Percentiles rank a stretch among this genome's conserved stretches.
phyloP scores from a whole-genome alignment of 371 early-diverging fungal genomes.

The Mucor indicus region DNA sequence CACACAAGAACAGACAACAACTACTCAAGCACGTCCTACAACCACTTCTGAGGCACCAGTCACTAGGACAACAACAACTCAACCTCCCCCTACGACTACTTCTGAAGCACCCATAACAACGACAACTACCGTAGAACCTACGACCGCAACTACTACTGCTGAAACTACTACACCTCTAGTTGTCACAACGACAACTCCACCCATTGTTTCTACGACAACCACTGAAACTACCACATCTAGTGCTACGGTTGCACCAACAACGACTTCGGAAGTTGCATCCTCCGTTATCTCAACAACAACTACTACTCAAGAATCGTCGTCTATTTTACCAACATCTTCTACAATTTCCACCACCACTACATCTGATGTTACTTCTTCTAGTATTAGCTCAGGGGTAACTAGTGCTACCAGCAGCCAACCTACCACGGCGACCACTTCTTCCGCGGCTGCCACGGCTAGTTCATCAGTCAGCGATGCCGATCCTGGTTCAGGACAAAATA shows the following conservation, averaged over 20 bases:
- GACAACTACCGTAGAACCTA: too few species aligned
- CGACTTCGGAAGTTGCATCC: too few species aligned
- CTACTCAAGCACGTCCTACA: neutral
- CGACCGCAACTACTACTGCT: too few species aligned
- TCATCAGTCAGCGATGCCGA: neutral
- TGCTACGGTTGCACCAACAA: too few species aligned
- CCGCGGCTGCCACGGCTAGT: neutral
- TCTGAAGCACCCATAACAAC: neutral
- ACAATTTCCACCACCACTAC: neutral
- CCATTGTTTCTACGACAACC: too few species aligned
- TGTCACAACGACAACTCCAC: too few species aligned
- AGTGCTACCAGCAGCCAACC: neutral
- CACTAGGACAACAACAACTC: neutral
- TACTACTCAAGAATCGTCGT: neutral
- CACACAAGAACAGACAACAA: neutral
- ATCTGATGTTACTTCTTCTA: too few species aligned
- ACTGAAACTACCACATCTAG: too few species aligned
- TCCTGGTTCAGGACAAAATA: neutral
- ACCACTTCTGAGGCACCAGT: neutral
- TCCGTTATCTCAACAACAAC: neutral
- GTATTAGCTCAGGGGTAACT: too few species aligned
- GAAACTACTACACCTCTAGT: too few species aligned
- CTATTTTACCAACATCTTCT: neutral
- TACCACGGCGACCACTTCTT: constrained; percentile 5
- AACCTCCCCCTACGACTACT: neutral